Evolutionary conservation across 345 rosid species (phyloP), one percentile per base, ranked within the genome.

Genomic region (Pugionium dolabratum): DNA sequence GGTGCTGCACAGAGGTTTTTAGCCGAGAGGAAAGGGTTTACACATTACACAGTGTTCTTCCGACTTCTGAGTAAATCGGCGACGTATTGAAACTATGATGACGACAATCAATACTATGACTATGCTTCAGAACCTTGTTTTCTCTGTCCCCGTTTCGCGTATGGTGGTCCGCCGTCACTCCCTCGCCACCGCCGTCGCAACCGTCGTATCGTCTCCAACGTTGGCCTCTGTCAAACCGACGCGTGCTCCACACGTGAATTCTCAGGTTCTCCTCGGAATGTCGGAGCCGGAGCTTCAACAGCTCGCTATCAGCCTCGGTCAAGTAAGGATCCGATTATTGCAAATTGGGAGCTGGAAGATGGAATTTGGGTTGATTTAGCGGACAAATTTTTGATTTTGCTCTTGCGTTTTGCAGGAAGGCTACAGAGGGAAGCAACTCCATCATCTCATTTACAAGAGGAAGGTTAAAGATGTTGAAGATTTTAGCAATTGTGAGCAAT

Each of bases 361-460:
- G 26, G 26, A 54, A 9, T 45, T 29, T 40, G 18, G 28, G 7
- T 39, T 67, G 40, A 30, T 69, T 29, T 9, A 41, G 44, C 27
- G 4, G 32, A 30, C 7, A 49, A 41, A 49, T 1, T 29, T 31
- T 18, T 43, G 51, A 31, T n/a, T 71, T 60, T 11, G 4, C 2
- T 3, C 1, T 46, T 10, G 7, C 42, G 9, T 37, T 39, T 46
- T 75, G 4, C 72, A 94, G 96, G 81, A 87, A 90, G 78, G 86
- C 2, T 94, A 84, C 50, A 86, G 95, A 80, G 99, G 99, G 37
- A 94, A 94, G 78, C 96, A 94, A 59, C 84, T 94, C 4, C 85
- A 94, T 71, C 97, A 94, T 75, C 81, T 88, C 4, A 79, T 91
- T 5, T 94, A 94, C 83, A 78, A 84, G 87, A 84, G 95, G 70